These are phyloP conservation scores for Coprinopsis strossmayeri DNA, from an alignment of 768 basidiomycete genomes.

Conservation along the genomic window DNA sequence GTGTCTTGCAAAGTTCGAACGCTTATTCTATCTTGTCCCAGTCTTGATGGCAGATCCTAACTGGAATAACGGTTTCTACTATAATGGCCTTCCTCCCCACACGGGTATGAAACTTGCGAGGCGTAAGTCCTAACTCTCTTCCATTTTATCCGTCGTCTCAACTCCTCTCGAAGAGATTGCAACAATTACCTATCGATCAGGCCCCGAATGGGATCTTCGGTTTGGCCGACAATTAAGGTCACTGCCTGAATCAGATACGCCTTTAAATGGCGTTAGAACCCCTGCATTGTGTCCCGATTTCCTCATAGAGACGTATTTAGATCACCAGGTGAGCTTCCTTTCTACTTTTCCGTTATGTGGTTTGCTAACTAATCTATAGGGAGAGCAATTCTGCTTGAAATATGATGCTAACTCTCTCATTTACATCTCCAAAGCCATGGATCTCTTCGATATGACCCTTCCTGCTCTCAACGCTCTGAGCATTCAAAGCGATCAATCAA, in stretches of 20 bases:
- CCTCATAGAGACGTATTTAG: conserved; percentile 96
- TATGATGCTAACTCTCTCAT: conserved; percentile 99
- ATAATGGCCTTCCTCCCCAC: conserved; percentile 91
- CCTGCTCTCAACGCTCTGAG: conserved; percentile 67
- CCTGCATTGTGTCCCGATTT: conserved; percentile 96
- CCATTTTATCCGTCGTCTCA: background rate
- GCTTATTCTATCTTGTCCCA: conserved; percentile 24
- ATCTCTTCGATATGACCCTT: conserved; percentile 91
- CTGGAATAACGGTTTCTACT: conserved; percentile 99
- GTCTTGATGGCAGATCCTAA: conserved; percentile 99
- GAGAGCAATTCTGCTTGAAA: conserved; percentile 95
- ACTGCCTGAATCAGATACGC: conserved; percentile 27
- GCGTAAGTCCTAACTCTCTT: conserved; percentile 40
- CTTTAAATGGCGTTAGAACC: conserved; percentile 27
- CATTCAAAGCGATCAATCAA: conserved; percentile 32
- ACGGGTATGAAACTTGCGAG: conserved; percentile 98
- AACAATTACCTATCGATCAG: conserved; percentile 97
- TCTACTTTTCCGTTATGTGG: conserved; percentile 30
- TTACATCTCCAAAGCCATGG: conserved; percentile 99
- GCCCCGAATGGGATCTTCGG: conserved; percentile 98
- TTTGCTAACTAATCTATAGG: conserved; percentile 37
- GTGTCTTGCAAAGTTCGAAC: conserved; percentile 2
- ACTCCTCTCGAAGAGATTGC: conserved; percentile 71
- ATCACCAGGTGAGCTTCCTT: conserved; percentile 78
- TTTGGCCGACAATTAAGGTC: conserved; percentile 75